Evolutionary conservation across 257 asterid species (phyloP), one percentile per base, ranked within the genome.

Genomic region (Solanum clarkiae): DNA sequence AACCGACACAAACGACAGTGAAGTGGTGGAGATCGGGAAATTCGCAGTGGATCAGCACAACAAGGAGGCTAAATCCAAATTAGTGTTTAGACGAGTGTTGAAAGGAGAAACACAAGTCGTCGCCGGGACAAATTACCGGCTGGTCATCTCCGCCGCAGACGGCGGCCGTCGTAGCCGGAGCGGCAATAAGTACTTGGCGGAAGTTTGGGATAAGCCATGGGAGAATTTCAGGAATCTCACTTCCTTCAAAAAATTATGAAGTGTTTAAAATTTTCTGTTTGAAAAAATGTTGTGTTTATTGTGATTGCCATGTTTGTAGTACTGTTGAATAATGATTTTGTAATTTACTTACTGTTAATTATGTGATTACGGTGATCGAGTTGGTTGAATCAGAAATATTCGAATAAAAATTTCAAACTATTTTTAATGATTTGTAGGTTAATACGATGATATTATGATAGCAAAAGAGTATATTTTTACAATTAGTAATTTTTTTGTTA

Each of bases 21-120:
- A 26, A 40, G 89, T 92, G 72, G 87, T 84, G 71, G 47, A 62
- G 55, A 70, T 84, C 32, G 94, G 88, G 5, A 81, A 86, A 14
- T 92, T 83, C 12, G 94, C 93, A 74, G 91, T 92, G 84, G 51
- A 68, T 77, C 86, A 84, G 85, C 79, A 90, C 89, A 90, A 92
- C 90, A 84, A 88, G 6, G 26, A 74, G 84, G 81, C 54, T 0
- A 16, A 85, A 0, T 5, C 84, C 3, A 45, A 84, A 1, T 68
- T 91, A 89, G 49, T 14, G 6, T 89, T 90, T 45, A 80, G 57
- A 51, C 12, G 44, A 3, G 94, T 90, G 42, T 59, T 90, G 8
- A 59, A 57, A 20, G 92, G 90, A 12, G 90, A 87, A 85, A 16
- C 59, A 10, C 92, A 92, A 53, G 85, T 90, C 70, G 91, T 89